Evolutionary conservation across 495 filamentous ascomycete species (phyloP).

Genomic region (Penicillium salamii): DNA sequence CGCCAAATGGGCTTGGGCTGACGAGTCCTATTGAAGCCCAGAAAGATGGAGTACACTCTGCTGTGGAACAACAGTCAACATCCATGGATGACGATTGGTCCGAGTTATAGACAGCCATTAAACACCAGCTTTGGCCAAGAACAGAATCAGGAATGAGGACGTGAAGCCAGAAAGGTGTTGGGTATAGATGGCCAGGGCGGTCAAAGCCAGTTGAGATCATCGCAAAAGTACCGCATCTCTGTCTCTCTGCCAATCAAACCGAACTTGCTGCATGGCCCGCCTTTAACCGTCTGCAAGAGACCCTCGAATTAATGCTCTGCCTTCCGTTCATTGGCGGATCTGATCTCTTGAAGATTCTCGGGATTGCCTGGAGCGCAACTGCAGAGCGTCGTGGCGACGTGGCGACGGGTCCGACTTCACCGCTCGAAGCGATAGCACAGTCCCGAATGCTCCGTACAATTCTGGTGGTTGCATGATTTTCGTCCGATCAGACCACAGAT

Average conservation of each 20-base stretch:
- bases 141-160: too few species aligned
- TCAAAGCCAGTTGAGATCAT: too few species aligned
- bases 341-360: background rate
- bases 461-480: slow-evolving; percentile 1
- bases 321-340: background rate
- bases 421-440: background rate
- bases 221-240: background rate
- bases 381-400: slow-evolving; percentile 4
- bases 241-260: background rate
- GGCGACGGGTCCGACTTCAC: slow-evolving; percentile 3
- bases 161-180: too few species aligned
- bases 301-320: background rate
- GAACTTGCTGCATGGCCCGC: background rate
- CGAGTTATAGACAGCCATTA: too few species aligned
- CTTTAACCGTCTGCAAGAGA: background rate
- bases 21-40: too few species aligned
- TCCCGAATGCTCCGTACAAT: background rate
- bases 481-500: slow-evolving; percentile 4
- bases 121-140: too few species aligned
- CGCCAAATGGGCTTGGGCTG: too few species aligned
- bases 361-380: background rate
- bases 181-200: too few species aligned
- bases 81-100: too few species aligned
- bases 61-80: too few species aligned
- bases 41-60: too few species aligned